A percentile compares a stretch with the other conserved stretches of the same genome.
phyloP scores from a whole-genome alignment of 768 basidiomycete genomes.

The Mrakia hoshinonis region DNA sequence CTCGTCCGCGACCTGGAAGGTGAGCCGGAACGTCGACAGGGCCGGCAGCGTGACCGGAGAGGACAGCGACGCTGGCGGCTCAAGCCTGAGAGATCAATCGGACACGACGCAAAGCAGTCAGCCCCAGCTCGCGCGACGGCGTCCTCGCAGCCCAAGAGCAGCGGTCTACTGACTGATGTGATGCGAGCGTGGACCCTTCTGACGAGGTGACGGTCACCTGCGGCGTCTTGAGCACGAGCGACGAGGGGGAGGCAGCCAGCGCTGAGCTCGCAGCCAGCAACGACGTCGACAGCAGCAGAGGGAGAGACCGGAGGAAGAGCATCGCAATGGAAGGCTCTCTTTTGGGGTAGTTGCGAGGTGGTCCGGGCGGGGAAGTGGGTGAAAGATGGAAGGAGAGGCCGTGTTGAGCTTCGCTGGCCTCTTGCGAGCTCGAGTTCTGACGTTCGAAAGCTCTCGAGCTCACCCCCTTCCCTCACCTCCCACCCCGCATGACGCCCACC shows the following conservation, averaged over 20 bases:
- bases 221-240: conserved; percentile 1
- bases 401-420: conserved; percentile 5
- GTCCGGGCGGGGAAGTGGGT: neutral
- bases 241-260: neutral
- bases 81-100: neutral
- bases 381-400: neutral
- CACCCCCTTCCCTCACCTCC: neutral
- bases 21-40: conserved; percentile 24
- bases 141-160: no score
- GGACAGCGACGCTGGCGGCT: conserved; percentile 4
- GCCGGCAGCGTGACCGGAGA: conserved; percentile 14
- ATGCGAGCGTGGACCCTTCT: conserved; percentile 15
- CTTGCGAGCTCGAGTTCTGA: neutral
- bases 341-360: neutral
- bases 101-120: no score
- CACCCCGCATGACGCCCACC: neutral
- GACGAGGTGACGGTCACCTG: conserved; percentile 10
- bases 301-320: neutral
- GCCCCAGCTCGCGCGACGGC: no score
- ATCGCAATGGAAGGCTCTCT: neutral
- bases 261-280: neutral
- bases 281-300: neutral
- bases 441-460: neutral
- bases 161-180: neutral
- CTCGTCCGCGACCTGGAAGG: conserved; percentile 19